Evolutionary conservation across 2,329 filamentous ascomycete species (phyloP).

Genomic region (Fusarium nodosum): DNA sequence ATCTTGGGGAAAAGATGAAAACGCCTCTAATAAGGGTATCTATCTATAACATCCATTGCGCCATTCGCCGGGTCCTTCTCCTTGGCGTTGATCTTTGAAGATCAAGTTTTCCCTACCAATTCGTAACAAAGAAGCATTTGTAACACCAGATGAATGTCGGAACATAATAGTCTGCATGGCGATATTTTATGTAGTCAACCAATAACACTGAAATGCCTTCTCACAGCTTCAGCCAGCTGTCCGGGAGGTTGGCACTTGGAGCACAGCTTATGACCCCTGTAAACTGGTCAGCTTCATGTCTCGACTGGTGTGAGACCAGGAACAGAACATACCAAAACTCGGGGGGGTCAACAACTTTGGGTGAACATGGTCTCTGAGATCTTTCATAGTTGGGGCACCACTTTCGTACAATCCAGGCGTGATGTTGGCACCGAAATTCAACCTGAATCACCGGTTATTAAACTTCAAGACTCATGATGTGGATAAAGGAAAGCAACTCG

Average conservation of each 20-base stretch:
- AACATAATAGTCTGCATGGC: background rate
- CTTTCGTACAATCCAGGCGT: constrained; percentile 45
- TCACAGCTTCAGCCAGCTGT: constrained; percentile 39
- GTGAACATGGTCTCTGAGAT: constrained; percentile 43
- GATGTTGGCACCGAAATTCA: constrained; percentile 46
- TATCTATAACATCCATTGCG: constrained; percentile 1
- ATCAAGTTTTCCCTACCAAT: background rate
- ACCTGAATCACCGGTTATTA: constrained; percentile 27
- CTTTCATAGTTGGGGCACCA: constrained; percentile 46
- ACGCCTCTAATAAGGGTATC: constrained; percentile 21
- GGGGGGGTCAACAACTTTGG: constrained; percentile 45
- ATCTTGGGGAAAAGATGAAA: background rate
- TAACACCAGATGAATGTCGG: background rate
- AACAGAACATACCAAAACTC: constrained; percentile 42
- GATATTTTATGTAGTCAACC: constrained; percentile 11
- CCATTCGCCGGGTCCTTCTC: constrained; percentile 1
- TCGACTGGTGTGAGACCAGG: background rate
- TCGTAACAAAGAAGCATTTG: background rate
- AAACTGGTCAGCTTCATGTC: constrained; percentile 9
- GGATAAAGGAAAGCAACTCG: background rate
- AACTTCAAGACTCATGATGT: background rate
- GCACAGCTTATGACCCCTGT: constrained; percentile 39
- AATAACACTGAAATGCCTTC: constrained; percentile 32
- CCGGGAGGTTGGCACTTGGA: constrained; percentile 43
- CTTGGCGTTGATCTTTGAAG: background rate